phyloP scores from a whole-genome alignment of 164 flowering plant genomes.

The Brasenia schreberi region DNA sequence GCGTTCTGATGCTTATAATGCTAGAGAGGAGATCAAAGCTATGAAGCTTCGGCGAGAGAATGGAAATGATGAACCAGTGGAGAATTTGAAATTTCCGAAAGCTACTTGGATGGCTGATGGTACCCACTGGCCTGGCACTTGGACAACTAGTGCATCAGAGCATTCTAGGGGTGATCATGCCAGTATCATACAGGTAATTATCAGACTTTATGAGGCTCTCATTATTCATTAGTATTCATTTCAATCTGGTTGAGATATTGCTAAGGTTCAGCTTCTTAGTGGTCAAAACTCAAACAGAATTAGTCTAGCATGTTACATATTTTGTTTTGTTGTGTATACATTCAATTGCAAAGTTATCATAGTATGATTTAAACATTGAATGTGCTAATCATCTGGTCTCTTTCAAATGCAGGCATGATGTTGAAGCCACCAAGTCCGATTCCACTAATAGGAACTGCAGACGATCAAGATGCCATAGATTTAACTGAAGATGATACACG shows the following conservation, averaged over 20 bases:
- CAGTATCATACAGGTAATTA: constrained; percentile 74
- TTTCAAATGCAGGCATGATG: too few relatives aligned
- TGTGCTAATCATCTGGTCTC: too few relatives aligned
- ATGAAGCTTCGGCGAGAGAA: constrained; percentile 46
- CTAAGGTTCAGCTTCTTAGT: too few relatives aligned
- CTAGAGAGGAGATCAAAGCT: constrained; percentile 54
- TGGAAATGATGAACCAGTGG: constrained; percentile 25
- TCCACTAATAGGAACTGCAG: too few relatives aligned
- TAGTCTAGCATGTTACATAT: too few relatives aligned
- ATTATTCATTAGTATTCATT: too few relatives aligned
- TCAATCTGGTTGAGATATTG: too few relatives aligned
- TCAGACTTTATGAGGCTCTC: too few relatives aligned
- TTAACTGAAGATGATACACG: constrained; percentile 53
- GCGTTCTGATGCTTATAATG: constrained; percentile 80
- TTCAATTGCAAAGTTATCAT: not conserved
- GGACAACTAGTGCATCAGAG: constrained; percentile 40
- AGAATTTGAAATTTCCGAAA: constrained; percentile 35
- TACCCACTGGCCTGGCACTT: constrained; percentile 91
- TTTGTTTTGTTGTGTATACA: not conserved
- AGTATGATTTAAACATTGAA: too few relatives aligned
- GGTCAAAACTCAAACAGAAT: too few relatives aligned
- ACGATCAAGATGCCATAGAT: constrained; percentile 30
- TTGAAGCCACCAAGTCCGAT: too few relatives aligned
- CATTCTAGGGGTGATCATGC: constrained; percentile 83
- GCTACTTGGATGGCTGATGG: constrained; percentile 97